Percentiles rank a stretch among this genome's conserved stretches.
These are phyloP conservation scores for Penstemon eatonii DNA, from an alignment of 257 asterid species.

Conservation along the genomic window DNA sequence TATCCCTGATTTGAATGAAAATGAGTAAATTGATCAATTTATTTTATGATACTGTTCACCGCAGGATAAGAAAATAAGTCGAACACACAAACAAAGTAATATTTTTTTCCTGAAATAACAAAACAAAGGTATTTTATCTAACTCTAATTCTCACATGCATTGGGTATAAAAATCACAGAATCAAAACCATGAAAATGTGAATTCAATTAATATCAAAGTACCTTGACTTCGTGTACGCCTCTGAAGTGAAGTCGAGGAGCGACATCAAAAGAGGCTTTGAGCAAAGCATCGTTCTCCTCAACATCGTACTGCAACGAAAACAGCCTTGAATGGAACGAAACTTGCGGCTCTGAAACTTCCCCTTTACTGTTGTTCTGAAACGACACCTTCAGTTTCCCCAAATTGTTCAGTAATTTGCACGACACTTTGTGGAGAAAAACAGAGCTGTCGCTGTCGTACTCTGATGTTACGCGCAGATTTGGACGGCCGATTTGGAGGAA, in stretches of 20 bases:
- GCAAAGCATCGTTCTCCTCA: slow-evolving; percentile 74
- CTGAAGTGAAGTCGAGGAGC: slow-evolving; percentile 60
- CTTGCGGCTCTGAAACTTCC: slow-evolving; percentile 72
- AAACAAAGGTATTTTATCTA: too few relatives aligned
- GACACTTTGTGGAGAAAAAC: slow-evolving; percentile 72
- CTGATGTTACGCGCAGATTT: slow-evolving; percentile 75
- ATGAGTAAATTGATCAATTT: too few relatives aligned
- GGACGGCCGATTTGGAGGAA: slow-evolving; percentile 48
- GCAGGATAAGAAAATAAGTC: too few relatives aligned
- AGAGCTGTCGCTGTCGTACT: slow-evolving; percentile 87
- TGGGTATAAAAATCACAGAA: neutral
- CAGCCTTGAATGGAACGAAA: slow-evolving; percentile 61
- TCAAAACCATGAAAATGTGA: neutral
- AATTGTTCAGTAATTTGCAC: slow-evolving; percentile 67
- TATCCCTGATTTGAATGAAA: too few relatives aligned
- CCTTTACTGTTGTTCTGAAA: slow-evolving; percentile 72
- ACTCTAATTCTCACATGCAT: neutral
- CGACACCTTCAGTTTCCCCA: slow-evolving; percentile 69
- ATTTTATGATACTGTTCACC: too few relatives aligned
- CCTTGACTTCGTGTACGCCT: slow-evolving; percentile 76
- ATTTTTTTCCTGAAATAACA: too few relatives aligned
- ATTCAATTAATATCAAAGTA: slow-evolving; percentile 16
- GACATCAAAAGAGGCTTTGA: slow-evolving; percentile 58
- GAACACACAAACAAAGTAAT: too few relatives aligned
- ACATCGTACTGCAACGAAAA: slow-evolving; percentile 78